Base-by-base conservation (phyloP, 2,329 filamentous ascomycete genomes). In the Alternaria incomplexa region DNA sequence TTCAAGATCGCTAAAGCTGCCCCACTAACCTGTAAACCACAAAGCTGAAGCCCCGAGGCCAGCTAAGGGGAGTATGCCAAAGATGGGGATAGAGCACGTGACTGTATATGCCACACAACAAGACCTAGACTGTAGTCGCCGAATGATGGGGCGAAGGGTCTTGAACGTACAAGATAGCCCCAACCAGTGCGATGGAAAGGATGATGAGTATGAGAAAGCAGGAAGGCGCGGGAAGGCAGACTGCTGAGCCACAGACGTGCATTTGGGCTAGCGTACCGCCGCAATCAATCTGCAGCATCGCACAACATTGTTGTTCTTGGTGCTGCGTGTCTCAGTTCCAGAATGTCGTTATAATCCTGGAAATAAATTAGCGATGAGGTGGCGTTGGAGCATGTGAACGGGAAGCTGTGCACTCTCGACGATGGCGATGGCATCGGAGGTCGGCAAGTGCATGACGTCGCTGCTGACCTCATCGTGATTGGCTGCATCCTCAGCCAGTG, bases 51-150 rank as follows among this genome's bases (percentile, higher is more conserved):
- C 30, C 30, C 13, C 30, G n/a, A 8, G 1, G 8, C 3, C 30
- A 36, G 30, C 7, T 36, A 36, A 36, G 30, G 4, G 2, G 0
- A 15, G 13, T 9, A 36, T 36, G 13, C 30, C 13, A 36, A 13
- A 36, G 13, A 36, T 36, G 26, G 0, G 13, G 30, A 36, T 36
- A 36, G 13, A n/a, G 30, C 30, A n/a, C 32, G 36, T 40, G 36
- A 40, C n/a, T 40, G 1, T 11, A 40, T 17, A n/a, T 40, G n/a
- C 36, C 1, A 40, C 36, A 17, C 36, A 40, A 68, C 58, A 25
- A 52, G 25, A 10, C 60, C 63, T 11, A 26, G 56, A 22, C 26
- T 17, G 3, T 47, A 32, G 22, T 64, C 57, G 13, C 30, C 22
- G n/a, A 40, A 40, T 0, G n/a, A 17, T 40, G 36, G 9, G n/a